phyloP scores from a whole-genome alignment of 192 early-diverging fungal species.

The Mortierella alpina region DNA sequence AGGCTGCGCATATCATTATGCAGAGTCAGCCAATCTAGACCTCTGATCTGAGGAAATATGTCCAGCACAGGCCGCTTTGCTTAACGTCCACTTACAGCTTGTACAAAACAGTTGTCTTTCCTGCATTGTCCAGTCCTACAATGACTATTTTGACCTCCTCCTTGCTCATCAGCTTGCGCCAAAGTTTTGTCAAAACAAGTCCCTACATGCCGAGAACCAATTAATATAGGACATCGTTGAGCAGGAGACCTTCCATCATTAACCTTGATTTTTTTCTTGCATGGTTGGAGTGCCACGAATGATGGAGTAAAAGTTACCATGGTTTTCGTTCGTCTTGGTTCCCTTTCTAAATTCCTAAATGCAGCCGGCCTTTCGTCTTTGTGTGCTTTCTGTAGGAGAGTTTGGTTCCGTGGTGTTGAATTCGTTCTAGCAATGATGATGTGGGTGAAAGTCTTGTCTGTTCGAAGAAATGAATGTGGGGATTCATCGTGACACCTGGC shows the following conservation, averaged over 20 bases:
- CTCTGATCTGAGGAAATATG: not conserved
- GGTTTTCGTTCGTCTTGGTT: not conserved
- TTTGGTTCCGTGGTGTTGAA: no score
- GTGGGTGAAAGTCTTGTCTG: no score
- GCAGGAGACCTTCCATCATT: no score
- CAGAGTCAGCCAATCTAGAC: not conserved
- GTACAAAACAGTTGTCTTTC: constrained; percentile 75
- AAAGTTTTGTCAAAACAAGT: constrained; percentile 67
- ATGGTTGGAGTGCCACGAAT: no score
- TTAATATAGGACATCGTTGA: no score
- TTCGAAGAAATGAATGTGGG: not conserved
- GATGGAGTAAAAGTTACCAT: not conserved
- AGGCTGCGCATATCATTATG: constrained; percentile 34
- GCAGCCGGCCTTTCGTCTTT: no score
- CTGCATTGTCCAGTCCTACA: constrained; percentile 79
- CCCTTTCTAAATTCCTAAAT: not conserved
- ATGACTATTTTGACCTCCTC: constrained; percentile 78
- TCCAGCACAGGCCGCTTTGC: not conserved
- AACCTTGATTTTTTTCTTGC: no score
- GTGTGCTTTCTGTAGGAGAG: no score
- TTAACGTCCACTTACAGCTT: constrained; percentile 57
- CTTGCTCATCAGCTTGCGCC: constrained; percentile 67
- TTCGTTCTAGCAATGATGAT: no score
- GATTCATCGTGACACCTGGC: not conserved
- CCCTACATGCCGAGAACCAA: constrained; percentile 42